These are phyloP conservation scores for Penicillium bialowiezense DNA, from an alignment of 495 filamentous ascomycete species.

Conservation along the genomic window DNA sequence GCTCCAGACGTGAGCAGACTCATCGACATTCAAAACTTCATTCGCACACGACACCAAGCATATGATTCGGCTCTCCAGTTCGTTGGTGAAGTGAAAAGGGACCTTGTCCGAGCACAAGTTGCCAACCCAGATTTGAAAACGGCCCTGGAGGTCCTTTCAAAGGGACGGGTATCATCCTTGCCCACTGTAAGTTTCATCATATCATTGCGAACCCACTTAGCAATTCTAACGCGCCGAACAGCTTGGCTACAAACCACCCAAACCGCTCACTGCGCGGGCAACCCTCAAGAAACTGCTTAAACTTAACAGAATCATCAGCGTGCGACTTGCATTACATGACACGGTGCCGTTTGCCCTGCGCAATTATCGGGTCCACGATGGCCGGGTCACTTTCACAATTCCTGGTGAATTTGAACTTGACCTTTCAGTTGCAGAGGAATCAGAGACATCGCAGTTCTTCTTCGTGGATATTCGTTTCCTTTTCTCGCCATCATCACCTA, in stretches of 20 bases:
- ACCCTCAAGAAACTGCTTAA: conserved; percentile 68
- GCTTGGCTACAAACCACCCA: conserved; percentile 76
- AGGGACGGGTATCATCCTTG: conserved; percentile 69
- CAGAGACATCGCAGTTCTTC: conserved; percentile 75
- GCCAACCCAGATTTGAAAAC: conserved; percentile 89
- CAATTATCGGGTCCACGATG: conserved; percentile 70
- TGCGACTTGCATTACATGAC: conserved; percentile 76
- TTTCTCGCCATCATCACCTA: conserved; percentile 65
- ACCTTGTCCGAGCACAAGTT: conserved; percentile 60
- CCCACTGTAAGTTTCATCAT: conserved; percentile 60
- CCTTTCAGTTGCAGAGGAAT: conserved; percentile 79
- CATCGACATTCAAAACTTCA: conserved; percentile 77
- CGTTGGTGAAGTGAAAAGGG: conserved; percentile 66
- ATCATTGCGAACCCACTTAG: neutral
- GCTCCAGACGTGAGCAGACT: conserved; percentile 72
- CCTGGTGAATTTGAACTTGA: conserved; percentile 89
- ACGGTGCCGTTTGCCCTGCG: conserved; percentile 67
- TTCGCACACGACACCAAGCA: conserved; percentile 54
- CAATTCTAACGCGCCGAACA: conserved; percentile 34
- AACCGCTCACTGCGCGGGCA: conserved; percentile 62
- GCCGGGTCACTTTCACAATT: conserved; percentile 82
- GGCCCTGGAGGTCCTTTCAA: conserved; percentile 77
- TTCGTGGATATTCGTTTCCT: conserved; percentile 88
- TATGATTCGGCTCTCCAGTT: conserved; percentile 56
- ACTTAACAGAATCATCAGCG: conserved; percentile 76